phyloP scores from a whole-genome alignment of 1,284 basidiomycete species.

The Heterobasidion annosum region DNA sequence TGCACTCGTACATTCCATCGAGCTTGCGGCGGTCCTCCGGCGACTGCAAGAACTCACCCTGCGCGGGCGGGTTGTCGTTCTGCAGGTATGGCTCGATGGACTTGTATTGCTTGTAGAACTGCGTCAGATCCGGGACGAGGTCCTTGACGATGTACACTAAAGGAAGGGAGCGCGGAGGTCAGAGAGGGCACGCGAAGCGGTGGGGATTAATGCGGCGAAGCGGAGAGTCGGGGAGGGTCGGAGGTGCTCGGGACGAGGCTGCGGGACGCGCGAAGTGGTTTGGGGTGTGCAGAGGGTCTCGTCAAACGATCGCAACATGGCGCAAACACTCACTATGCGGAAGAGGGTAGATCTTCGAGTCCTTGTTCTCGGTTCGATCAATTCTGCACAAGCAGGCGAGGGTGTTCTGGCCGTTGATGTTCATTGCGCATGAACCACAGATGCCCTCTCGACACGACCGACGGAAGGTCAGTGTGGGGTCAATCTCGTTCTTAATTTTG shows the following conservation, averaged over 20 bases:
- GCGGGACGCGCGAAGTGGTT: too few relatives aligned
- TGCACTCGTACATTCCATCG: conserved; percentile 96
- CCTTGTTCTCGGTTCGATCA: conserved; percentile 65
- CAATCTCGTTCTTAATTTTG: conserved; percentile 99
- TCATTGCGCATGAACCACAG: conserved; percentile 98
- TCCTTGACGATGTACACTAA: conserved; percentile 99
- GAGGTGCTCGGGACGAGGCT: too few relatives aligned
- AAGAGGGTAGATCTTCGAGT: conserved; percentile 94
- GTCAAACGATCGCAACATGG: too few relatives aligned
- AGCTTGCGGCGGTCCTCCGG: conserved; percentile 91
- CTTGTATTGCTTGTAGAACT: conserved; percentile 99
- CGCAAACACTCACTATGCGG: conserved; percentile 73
- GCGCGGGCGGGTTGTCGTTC: conserved; percentile 82
- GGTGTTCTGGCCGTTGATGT: conserved; percentile 97
- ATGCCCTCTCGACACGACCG: conserved; percentile 97
- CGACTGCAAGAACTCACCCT: conserved; percentile 83
- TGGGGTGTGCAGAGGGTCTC: too few relatives aligned
- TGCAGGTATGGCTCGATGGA: conserved; percentile 94
- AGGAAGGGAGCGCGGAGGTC: background rate
- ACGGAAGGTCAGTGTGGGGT: conserved; percentile 94
- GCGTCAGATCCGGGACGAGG: conserved; percentile 84
- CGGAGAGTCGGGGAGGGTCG: background rate
- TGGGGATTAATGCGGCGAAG: background rate
- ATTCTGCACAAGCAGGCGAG: conserved; percentile 97
- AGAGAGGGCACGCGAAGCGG: background rate